phyloP scores from a whole-genome alignment of 1,284 basidiomycete genomes.

The Papiliotrema terrestris region DNA sequence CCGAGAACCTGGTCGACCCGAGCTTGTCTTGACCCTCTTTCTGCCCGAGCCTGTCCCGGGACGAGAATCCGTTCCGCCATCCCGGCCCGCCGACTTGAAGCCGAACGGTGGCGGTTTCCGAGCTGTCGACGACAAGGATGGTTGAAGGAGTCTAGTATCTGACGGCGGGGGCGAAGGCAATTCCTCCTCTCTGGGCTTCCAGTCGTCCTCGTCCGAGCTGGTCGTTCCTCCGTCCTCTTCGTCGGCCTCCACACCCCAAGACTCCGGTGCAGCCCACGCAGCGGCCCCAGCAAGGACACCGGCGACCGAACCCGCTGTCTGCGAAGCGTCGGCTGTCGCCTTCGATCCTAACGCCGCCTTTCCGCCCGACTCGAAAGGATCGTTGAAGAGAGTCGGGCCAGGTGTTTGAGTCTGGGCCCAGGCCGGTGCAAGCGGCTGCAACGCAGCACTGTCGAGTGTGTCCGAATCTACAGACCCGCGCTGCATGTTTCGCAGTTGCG shows the following conservation, averaged over 20 bases:
- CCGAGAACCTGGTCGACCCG: slow-evolving; percentile 20
- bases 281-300: slow-evolving; percentile 17
- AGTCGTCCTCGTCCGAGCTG: slow-evolving; percentile 36
- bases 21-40: slow-evolving; percentile 14
- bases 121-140: neutral
- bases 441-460: slow-evolving; percentile 2
- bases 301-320: slow-evolving; percentile 5
- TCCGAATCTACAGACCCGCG: slow-evolving; percentile 34
- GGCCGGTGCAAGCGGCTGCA: slow-evolving; percentile 33
- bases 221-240: slow-evolving; percentile 34
- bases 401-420: slow-evolving; percentile 19
- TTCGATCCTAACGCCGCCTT: neutral
- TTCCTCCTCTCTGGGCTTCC: slow-evolving; percentile 28
- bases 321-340: neutral
- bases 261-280: slow-evolving; percentile 55
- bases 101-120: slow-evolving; percentile 37
- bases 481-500: slow-evolving; percentile 45
- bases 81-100: slow-evolving; percentile 18
- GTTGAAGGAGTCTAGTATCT: neutral
- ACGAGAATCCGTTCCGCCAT: slow-evolving; percentile 6
- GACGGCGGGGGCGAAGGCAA: slow-evolving; percentile 2
- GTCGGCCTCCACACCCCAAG: slow-evolving; percentile 55
- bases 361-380: slow-evolving; percentile 31
- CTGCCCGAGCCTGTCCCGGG: slow-evolving; percentile 18
- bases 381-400: slow-evolving; percentile 35